Evolutionary conservation across 2,329 filamentous ascomycete species (phyloP), one percentile per base, ranked within the genome.

Genomic region (Nemania sp.): DNA sequence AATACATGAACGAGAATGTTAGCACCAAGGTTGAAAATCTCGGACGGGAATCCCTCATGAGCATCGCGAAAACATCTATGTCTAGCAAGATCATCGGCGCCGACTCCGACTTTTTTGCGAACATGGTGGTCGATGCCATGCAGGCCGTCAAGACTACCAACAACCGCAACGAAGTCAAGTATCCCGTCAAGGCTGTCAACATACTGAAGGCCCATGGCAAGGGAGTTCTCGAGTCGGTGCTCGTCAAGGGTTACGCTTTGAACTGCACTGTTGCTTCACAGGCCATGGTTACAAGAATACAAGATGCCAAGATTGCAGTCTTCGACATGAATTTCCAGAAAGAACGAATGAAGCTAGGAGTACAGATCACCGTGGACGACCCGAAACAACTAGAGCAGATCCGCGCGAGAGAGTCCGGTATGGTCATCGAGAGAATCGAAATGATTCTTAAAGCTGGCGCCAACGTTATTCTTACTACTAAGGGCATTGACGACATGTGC

Each of bases 251-350:
- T 64, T 99, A 99, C 80, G 96, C 96, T 66, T 85, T 99, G 77
- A 99, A 99, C 87, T 99, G 96, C 86, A 99, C 96, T 43, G 94
- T 99, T 67, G 96, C 96, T 62, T 98, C 94, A 64, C 96, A 99
- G 82, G 96, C 96, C 53, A 99, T 99, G 96, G 93, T 90, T 76
- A 99, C 96, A 32, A 89, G 92, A 75, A 89, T 99, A 79, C 89
- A 88, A 60, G 94, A 98, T 81, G 96, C 96, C 73, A 98, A 97
- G 86, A 99, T 99, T 81, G 96, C 96, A 57, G 91, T 95, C 76
- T 83, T 99, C 69, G 96, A 99, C 80, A 98, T 99, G 89, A 99
- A 99, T 82, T 82, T 99, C 77, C 95, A 98, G 79, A 99, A 99
- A 86, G 95, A 98, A 86, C 89, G 95, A 75, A 98, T 99, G 96